phyloP scores from a whole-genome alignment of 495 filamentous ascomycete genomes.

The Daldinia vernicosa region DNA sequence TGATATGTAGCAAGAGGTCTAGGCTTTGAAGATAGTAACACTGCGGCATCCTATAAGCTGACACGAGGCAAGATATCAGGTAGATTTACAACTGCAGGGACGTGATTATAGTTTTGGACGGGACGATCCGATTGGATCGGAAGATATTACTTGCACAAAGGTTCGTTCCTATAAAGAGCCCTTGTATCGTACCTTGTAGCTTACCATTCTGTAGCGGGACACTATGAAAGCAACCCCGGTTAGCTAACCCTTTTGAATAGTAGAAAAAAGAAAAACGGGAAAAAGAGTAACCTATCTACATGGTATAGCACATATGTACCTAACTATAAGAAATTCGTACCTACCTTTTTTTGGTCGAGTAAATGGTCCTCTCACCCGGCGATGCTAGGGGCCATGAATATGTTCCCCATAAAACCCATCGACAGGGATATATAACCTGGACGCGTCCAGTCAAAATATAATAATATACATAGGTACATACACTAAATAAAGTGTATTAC shows the following conservation, averaged over 20 bases:
- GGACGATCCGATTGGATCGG: conserved; percentile 12
- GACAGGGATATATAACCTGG: neutral
- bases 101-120: neutral
- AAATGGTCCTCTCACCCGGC: neutral
- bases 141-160: neutral
- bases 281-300: neutral
- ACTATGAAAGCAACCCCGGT: neutral
- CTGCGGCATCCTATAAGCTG: neutral
- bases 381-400: neutral
- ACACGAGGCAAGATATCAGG: neutral
- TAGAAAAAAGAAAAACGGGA: no score
- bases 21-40: neutral
- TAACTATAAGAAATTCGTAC: neutral
- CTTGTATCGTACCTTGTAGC: neutral
- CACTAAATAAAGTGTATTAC: neutral
- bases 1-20: neutral
- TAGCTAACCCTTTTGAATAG: neutral
- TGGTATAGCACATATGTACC: neutral
- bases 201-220: neutral
- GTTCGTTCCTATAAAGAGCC: neutral
- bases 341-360: neutral
- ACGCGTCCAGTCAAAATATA: neutral
- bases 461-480: no score
- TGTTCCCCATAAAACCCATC: neutral
- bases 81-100: neutral